Evolutionary conservation across 176 grass and related monocot species (phyloP).

Genomic region (Aegilops bicornis): DNA sequence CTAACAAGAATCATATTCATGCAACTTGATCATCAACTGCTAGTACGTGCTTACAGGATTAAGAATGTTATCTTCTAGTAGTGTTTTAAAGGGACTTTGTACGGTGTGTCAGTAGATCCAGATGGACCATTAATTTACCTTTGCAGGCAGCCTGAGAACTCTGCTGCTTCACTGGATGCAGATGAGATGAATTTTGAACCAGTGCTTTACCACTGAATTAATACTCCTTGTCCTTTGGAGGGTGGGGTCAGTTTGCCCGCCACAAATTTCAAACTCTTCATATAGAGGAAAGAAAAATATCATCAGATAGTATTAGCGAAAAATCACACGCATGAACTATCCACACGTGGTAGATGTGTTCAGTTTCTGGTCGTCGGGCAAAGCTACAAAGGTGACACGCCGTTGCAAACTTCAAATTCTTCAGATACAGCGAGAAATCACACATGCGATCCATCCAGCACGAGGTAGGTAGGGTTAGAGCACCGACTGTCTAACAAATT

Average conservation of each 20-base stretch:
- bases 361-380: no score
- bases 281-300: no score
- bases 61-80: not conserved
- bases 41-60: not conserved
- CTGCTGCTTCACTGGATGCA: not conserved
- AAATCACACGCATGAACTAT: no score
- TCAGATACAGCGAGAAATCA: no score
- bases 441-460: no score
- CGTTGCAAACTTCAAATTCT: no score
- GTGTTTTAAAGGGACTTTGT: not conserved
- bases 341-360: no score
- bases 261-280: no score
- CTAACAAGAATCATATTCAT: not conserved
- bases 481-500: no score
- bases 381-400: no score
- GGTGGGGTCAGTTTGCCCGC: not conserved
- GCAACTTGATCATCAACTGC: conserved; percentile 3
- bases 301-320: no score
- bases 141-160: not conserved
- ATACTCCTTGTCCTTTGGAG: not conserved
- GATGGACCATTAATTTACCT: not conserved
- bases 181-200: not conserved
- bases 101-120: not conserved
- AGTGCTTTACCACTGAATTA: not conserved
- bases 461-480: no score